Evolutionary conservation across 345 rosid species (phyloP).

Genomic region (Sonneratia alba): DNA sequence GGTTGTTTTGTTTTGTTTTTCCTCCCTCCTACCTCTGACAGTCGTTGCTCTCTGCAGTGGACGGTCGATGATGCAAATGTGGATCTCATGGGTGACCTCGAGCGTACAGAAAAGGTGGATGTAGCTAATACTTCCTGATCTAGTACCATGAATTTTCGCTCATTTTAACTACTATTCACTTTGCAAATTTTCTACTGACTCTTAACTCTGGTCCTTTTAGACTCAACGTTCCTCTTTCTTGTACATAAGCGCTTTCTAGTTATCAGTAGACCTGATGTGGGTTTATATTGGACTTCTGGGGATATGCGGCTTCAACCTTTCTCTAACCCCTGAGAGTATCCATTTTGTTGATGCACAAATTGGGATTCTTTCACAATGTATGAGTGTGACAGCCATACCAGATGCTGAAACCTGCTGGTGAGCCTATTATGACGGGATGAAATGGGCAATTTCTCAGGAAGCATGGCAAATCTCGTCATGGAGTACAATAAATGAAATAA

Average conservation of each 20-base stretch:
- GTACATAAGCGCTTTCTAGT: background rate
- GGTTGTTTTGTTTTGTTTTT: background rate
- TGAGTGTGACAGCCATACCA: no score
- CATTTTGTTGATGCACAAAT: no score
- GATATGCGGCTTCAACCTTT: background rate
- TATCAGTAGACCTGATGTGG: background rate
- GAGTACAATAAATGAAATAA: no score
- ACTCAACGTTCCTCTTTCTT: background rate
- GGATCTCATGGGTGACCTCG: slow-evolving; percentile 27
- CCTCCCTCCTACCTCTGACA: background rate
- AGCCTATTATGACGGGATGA: no score
- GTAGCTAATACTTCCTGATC: slow-evolving; percentile 1
- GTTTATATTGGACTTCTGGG: background rate
- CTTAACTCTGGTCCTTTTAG: background rate
- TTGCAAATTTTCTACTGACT: background rate
- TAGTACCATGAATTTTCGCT: background rate
- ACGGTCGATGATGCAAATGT: slow-evolving; percentile 33
- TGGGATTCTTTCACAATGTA: no score
- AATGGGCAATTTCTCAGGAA: no score
- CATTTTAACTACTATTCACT: background rate
- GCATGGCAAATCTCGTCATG: no score
- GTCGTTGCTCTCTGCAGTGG: slow-evolving; percentile 22
- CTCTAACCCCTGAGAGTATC: background rate
- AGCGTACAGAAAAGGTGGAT: slow-evolving; percentile 23
- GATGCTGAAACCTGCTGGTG: no score